Evolutionary conservation across 495 filamentous ascomycete species (phyloP).

Genomic region (Talaromyces thailandensis): DNA sequence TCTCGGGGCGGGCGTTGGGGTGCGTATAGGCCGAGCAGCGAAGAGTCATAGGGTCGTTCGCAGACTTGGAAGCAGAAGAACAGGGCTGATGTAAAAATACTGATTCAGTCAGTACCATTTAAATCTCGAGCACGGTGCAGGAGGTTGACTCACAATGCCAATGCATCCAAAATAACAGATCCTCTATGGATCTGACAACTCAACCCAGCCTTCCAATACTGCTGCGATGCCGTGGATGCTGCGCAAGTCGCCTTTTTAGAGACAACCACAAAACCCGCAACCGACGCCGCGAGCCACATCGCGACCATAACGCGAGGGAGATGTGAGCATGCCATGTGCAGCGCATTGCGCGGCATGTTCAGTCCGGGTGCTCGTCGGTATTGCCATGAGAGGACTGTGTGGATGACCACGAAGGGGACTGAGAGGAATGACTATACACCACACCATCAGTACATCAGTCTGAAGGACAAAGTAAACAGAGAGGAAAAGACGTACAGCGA

Average conservation of each 20-base stretch:
- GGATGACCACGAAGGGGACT: constrained; percentile 28
- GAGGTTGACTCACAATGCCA: constrained; percentile 26
- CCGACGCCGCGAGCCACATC: constrained; percentile 32
- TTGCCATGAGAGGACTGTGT: constrained; percentile 37
- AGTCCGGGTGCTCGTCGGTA: constrained; percentile 32
- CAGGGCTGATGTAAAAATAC: constrained; percentile 29
- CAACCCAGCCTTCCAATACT: constrained; percentile 30
- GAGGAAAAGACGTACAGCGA: constrained; percentile 22
- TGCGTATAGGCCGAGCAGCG: constrained; percentile 30
- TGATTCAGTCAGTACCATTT: constrained; percentile 10
- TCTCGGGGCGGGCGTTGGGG: constrained; percentile 14
- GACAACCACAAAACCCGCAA: constrained; percentile 32
- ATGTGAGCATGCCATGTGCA: constrained; percentile 31
- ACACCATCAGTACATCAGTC: not conserved
- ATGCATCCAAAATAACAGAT: constrained; percentile 25
- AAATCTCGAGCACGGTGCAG: not conserved
- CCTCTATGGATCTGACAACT: constrained; percentile 35
- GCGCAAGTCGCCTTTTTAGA: constrained; percentile 32
- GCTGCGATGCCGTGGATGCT: constrained; percentile 14
- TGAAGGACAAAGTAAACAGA: not conserved
- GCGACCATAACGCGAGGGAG: constrained; percentile 26
- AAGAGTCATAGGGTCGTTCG: constrained; percentile 33
- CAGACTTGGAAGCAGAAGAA: constrained; percentile 34
- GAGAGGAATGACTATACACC: constrained; percentile 27
- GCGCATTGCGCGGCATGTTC: constrained; percentile 22